A percentile compares a stretch with the other conserved stretches of the same genome.
phyloP scores from a whole-genome alignment of 441 rosid genomes.

The Kokia cookei region DNA sequence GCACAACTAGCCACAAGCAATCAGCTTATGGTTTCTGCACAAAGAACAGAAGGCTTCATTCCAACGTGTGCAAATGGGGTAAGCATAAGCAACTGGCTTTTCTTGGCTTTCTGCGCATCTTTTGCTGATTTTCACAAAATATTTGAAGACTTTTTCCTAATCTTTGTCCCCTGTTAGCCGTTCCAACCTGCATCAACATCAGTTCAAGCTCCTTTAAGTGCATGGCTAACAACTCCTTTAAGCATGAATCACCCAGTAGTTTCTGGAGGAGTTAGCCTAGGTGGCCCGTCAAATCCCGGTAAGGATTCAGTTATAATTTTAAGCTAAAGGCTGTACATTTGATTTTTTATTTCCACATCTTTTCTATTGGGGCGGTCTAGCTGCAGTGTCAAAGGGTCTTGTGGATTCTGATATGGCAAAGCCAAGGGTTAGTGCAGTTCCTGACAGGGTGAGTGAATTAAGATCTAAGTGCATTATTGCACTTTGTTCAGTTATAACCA shows the following conservation, averaged over 20 bases:
- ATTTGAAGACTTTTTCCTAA: background rate
- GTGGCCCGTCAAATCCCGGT: constrained; percentile 31
- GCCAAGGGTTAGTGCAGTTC: constrained; percentile 22
- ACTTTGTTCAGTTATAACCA: background rate
- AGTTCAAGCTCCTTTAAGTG: constrained; percentile 28
- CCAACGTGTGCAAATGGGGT: constrained; percentile 28
- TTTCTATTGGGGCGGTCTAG: constrained; percentile 15
- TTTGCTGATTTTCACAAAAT: background rate
- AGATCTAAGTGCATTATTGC: background rate
- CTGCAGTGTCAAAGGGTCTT: constrained; percentile 23
- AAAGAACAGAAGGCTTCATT: constrained; percentile 24
- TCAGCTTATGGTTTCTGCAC: constrained; percentile 18
- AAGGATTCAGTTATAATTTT: background rate
- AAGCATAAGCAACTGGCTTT: constrained; percentile 5
- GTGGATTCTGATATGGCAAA: constrained; percentile 28
- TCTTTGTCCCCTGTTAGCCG: constrained; percentile 20
- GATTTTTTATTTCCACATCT: background rate
- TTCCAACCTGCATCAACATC: constrained; percentile 31
- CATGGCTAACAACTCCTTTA: constrained; percentile 43
- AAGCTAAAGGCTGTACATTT: background rate
- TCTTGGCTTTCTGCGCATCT: background rate
- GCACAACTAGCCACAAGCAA: constrained; percentile 19
- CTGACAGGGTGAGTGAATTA: constrained; percentile 31
- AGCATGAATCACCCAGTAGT: constrained; percentile 27
- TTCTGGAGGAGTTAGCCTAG: constrained; percentile 29